Evolutionary conservation across 768 basidiomycete species (phyloP), one percentile per base, ranked within the genome.

Genomic region (Tylopilus sp.): DNA sequence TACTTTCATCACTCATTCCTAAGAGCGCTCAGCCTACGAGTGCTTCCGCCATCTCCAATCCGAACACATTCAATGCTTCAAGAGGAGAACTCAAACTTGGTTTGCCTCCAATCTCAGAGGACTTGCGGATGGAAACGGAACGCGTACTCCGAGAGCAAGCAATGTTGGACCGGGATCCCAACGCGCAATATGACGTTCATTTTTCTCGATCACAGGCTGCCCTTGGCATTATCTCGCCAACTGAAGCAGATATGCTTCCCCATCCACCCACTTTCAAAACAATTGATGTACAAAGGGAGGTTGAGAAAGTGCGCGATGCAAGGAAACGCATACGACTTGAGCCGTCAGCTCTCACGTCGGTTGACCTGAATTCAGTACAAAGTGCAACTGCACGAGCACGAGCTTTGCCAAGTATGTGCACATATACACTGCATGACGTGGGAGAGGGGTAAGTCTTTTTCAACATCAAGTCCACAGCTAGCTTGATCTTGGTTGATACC

Each of bases 361-460:
- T 82, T 12, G 86, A 88, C 63, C 66, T 68, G 30, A 78, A 77
- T 57, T 80, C 81, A 21, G 68, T 80, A 28, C 88, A 86, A 67
- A 82, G 77, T 9, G 70, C 73, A 47, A 67, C 79, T 28, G 59
- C 61, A 3, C 73, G 81, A 50, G 77, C 84, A 2, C 77, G 83
- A 13, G 87, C 86, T 39, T 71, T 95, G 50, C 95, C 95, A 3
- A 98, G 95, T 59, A 85, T 98, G 48, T 97, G 95, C 59, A 85
- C 91, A 6, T 98, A 97, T 64, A 98, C 97, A 4, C 64, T 99
- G 38, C 95, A 97, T 66, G 94, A 98, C 61, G 83, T 89, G 2
- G 85, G 86, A n/a, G 95, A 98, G 73, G 91, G 92, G 95, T 97
- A 64, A 61, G 86, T 56, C 28, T 38, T 45, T 30, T n/a, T 18